Conservation (phyloP, 352 stramenopile genomes). For the Discostella stelligera region DNA sequence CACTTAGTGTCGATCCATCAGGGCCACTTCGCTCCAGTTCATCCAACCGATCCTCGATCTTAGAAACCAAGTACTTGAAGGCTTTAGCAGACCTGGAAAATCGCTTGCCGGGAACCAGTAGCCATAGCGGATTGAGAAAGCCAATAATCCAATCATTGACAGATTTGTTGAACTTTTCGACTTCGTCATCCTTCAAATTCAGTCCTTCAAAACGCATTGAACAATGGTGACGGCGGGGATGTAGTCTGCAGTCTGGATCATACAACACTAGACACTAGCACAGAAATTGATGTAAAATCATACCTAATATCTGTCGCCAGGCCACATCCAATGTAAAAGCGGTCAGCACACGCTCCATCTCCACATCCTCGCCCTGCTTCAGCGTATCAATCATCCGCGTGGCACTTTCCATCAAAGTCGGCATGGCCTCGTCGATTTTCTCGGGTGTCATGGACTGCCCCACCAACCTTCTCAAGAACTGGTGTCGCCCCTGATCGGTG, state of each 20-base stretch:
- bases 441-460: constrained; percentile 41
- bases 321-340: constrained; percentile 59
- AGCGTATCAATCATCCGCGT: constrained; percentile 37
- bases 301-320: constrained; percentile 34
- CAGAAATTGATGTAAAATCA: background rate
- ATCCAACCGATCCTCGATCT: constrained; percentile 55
- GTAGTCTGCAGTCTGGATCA: too few relatives aligned
- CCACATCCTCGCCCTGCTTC: constrained; percentile 9
- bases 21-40: constrained; percentile 49
- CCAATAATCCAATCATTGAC: constrained; percentile 32
- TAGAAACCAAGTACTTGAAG: constrained; percentile 38
- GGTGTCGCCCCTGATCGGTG: constrained; percentile 32
- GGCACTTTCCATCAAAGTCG: constrained; percentile 33
- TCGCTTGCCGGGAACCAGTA: constrained; percentile 1
- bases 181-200: constrained; percentile 48
- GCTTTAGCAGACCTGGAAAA: constrained; percentile 1
- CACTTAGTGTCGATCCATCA: constrained; percentile 58
- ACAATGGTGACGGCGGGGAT: background rate
- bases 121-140: constrained; percentile 22
- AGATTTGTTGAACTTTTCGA: constrained; percentile 45
- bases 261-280: background rate
- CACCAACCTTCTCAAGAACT: constrained; percentile 38
- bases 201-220: constrained; percentile 36
- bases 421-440: constrained; percentile 29
- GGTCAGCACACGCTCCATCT: constrained; percentile 46